Evolutionary conservation across 352 stramenopile genomes (phyloP), one percentile per base, ranked within the genome.

Genomic region (Pythium myriotylum): DNA sequence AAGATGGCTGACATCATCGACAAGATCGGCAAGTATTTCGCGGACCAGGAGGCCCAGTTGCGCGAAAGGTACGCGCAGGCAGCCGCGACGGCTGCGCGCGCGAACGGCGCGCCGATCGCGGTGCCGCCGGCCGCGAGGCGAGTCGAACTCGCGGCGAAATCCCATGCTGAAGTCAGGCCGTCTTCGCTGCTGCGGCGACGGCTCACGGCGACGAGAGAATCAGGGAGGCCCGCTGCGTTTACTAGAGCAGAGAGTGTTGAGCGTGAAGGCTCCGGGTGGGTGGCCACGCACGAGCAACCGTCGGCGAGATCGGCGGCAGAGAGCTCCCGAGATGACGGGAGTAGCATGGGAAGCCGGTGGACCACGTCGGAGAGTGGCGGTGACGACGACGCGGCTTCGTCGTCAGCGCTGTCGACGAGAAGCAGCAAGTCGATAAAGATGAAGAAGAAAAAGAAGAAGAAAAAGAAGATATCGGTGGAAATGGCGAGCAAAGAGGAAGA

Each of bases 21-120:
- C 27, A 88, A 84, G 56, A 91, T 89, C 42, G 77, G 79, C 39
- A 73, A 74, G 58, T 91, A 86, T 62, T 91, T 89, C 60, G 77
- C 75, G 2, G 73, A 86, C 22, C 77, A 87, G 49, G 79, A 91
- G 59, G 67, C 58, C 48, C 77, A 88, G 33, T 68, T 84, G 60
- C 79, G 81, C n/a, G 58, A 75, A 2, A 68, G 66, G 2, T 70
- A 78, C 50, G 67, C 46, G 2, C 71, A 68, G 0, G 53, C 41
- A n/a, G 33, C 62, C 0, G 23, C 55, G 0, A 6, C 37, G 12
- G 51, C 42, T 24, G 42, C 42, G 3, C 27, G 16, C 14, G 20
- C 23, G 46, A 40, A 14, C 29, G 24, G 53, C 40, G 16, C 55
- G 40, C 47, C 54, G 33, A 40, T 37, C 35, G 19, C 23, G 39